Conservation (phyloP, 805 yeast genomes). For the Grigorovia humatica region DNA sequence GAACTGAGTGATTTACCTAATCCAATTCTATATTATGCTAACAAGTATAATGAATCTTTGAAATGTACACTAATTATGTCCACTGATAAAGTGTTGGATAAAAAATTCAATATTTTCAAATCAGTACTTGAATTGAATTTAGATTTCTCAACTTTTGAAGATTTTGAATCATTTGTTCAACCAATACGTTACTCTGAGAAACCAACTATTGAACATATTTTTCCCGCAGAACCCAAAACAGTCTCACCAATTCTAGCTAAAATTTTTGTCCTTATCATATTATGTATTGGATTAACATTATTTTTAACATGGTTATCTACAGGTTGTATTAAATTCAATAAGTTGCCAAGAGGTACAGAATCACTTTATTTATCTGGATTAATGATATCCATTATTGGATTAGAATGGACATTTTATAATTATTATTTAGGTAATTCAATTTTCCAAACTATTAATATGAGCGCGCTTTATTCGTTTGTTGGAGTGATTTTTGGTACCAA, state of each 20-base stretch:
- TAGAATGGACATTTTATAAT: conserved; percentile 22
- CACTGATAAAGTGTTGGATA: conserved; percentile 2
- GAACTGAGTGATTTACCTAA: conserved; percentile 13
- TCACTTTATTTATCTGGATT: conserved; percentile 18
- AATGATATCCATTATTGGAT: conserved; percentile 18
- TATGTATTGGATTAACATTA: conserved; percentile 33
- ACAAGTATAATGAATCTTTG: conserved; percentile 8
- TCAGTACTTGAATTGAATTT: conserved; percentile 14
- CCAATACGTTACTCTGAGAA: conserved; percentile 33
- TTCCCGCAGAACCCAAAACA: conserved; percentile 44
- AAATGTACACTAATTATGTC: conserved; percentile 18
- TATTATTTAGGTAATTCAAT: conserved; percentile 27
- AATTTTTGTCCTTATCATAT: conserved; percentile 37
- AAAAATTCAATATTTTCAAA: conserved; percentile 10
- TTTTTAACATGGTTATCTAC: conserved; percentile 35
- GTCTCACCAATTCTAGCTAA: conserved; percentile 43
- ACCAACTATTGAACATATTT: conserved; percentile 56
- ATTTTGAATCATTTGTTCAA: conserved; percentile 4
- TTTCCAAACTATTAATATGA: conserved; percentile 21
- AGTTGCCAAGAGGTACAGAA: conserved; percentile 19
- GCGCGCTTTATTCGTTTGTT: conserved; percentile 38
- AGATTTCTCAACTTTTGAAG: not conserved
- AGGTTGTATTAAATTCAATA: conserved; percentile 19
- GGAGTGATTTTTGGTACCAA: conserved; percentile 55
- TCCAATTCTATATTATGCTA: conserved; percentile 15